A percentile compares a stretch with the other conserved stretches of the same genome.
phyloP scores from a whole-genome alignment of 1,139 yeast genomes.

The Hanseniaspora sp. region DNA sequence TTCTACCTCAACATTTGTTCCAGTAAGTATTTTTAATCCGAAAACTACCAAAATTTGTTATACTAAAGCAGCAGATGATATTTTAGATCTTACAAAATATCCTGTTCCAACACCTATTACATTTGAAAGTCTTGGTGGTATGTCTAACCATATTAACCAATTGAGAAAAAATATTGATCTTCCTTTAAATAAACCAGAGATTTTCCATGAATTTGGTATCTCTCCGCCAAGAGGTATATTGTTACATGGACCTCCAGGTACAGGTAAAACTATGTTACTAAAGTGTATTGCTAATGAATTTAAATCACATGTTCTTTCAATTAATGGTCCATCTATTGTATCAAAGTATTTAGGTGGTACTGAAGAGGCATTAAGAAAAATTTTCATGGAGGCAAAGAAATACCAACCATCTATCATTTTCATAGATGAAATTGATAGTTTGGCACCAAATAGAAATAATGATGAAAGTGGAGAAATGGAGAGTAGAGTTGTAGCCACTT shows the following conservation, averaged over 20 bases:
- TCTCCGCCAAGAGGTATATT: conserved; percentile 83
- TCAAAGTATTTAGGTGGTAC: conserved; percentile 92
- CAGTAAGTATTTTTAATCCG: conserved; percentile 35
- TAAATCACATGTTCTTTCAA: conserved; percentile 69
- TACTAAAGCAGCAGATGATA: conserved; percentile 14
- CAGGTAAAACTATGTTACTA: conserved; percentile 86
- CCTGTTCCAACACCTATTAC: conserved; percentile 35
- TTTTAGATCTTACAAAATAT: conserved; percentile 23
- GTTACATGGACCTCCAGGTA: conserved; percentile 94
- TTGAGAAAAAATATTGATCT: conserved; percentile 62
- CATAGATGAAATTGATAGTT: conserved; percentile 85
- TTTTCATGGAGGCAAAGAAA: conserved; percentile 70
- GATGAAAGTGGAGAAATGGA: conserved; percentile 89
- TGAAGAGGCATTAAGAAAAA: conserved; percentile 67
- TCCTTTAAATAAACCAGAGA: conserved; percentile 66
- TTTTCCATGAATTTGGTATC: conserved; percentile 77
- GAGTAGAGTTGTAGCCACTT: conserved; percentile 77
- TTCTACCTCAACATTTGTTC: conserved; percentile 32
- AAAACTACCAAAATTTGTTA: conserved; percentile 18
- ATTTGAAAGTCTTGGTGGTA: conserved; percentile 65
- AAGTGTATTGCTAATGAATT: conserved; percentile 65
- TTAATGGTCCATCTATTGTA: conserved; percentile 85
- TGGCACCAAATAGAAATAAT: conserved; percentile 69
- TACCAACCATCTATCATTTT: conserved; percentile 80
- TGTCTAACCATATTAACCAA: conserved; percentile 48